A percentile compares a stretch with the other conserved stretches of the same genome.
phyloP scores from a whole-genome alignment of 257 asterid genomes.

The Solanum infundibuliforme region DNA sequence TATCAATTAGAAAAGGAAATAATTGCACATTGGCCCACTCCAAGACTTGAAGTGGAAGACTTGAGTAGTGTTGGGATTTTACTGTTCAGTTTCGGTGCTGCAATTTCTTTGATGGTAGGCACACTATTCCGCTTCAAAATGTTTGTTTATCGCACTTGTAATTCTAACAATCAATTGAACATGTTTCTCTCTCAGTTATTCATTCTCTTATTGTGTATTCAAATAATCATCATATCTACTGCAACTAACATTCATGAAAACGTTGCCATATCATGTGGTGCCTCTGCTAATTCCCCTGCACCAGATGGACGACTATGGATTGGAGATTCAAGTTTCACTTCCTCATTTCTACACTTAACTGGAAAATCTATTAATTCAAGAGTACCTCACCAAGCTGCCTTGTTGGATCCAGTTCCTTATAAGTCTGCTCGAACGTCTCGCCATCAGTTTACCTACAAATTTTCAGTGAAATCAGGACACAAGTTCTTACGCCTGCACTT shows the following conservation, averaged over 20 bases:
- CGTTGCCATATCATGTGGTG: conserved; percentile 50
- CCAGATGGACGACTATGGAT: conserved; percentile 41
- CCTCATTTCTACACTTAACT: conserved; percentile 20
- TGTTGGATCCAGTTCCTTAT: conserved; percentile 4
- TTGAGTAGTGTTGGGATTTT: too few relatives aligned
- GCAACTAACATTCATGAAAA: conserved; percentile 10
- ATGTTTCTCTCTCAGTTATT: not conserved
- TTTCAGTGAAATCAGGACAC: conserved; percentile 15
- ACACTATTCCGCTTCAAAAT: not conserved
- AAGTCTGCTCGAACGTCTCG: conserved; percentile 18
- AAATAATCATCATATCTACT: not conserved
- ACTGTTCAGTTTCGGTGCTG: too few relatives aligned
- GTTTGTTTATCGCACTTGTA: not conserved
- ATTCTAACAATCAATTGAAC: not conserved
- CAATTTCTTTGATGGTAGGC: not conserved
- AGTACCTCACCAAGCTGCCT: not conserved
- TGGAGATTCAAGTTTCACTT: conserved; percentile 22
- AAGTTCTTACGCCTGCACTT: conserved; percentile 24
- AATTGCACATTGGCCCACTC: not conserved
- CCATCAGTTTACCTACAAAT: conserved; percentile 10
- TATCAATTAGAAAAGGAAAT: not conserved
- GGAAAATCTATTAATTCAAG: conserved; percentile 35
- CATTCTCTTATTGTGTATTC: not conserved
- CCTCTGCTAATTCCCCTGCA: conserved; percentile 19
- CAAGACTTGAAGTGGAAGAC: too few relatives aligned